A percentile compares a stretch with the other conserved stretches of the same genome.
phyloP scores from a whole-genome alignment of 768 basidiomycete genomes.

The Mycena floridula region DNA sequence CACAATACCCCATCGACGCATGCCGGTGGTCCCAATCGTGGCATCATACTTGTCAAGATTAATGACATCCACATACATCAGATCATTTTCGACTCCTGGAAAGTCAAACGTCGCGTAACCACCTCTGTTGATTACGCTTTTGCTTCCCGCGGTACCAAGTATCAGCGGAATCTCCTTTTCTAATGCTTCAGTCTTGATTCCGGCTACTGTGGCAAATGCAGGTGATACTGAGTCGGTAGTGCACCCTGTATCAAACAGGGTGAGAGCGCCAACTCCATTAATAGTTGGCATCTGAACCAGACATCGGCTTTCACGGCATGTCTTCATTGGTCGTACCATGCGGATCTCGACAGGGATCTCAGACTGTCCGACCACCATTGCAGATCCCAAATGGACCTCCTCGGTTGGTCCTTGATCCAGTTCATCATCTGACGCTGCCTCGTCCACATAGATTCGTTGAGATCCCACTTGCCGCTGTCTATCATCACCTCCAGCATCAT shows the following conservation, averaged over 20 bases:
- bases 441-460: too few relatives aligned
- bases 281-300: neutral
- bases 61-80: slow-evolving; percentile 13
- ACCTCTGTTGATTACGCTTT: neutral
- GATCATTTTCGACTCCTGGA: neutral
- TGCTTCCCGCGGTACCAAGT: neutral
- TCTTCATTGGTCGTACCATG: neutral
- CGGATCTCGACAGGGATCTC: too few relatives aligned
- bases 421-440: too few relatives aligned
- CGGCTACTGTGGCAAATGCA: slow-evolving; percentile 8
- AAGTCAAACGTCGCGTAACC: neutral
- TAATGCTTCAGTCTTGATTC: neutral
- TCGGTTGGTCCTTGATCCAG: too few relatives aligned
- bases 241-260: slow-evolving; percentile 14
- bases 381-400: too few relatives aligned
- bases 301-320: neutral
- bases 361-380: too few relatives aligned
- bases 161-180: neutral
- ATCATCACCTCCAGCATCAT: too few relatives aligned
- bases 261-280: slow-evolving; percentile 4
- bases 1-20: slow-evolving; percentile 11
- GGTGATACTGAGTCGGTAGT: slow-evolving; percentile 12
- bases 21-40: slow-evolving; percentile 16
- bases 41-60: slow-evolving; percentile 22
- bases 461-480: too few relatives aligned